Evolutionary conservation across 2,329 filamentous ascomycete species (phyloP).

Genomic region (Colletotrichum truncatum): DNA sequence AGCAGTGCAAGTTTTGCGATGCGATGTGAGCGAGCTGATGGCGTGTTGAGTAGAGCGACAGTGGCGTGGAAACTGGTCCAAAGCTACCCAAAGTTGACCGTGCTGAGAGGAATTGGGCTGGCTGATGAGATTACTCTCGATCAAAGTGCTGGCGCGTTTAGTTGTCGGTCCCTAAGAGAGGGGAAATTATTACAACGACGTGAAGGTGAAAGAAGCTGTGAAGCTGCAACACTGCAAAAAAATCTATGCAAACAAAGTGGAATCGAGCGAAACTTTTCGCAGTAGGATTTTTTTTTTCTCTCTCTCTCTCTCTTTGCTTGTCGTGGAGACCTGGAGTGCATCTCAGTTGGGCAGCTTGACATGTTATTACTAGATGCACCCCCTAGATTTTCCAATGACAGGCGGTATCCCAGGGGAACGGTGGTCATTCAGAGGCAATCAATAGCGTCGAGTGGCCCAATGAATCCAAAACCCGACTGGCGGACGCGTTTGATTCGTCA

Average conservation of each 20-base stretch:
- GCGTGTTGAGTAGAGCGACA: slow-evolving; percentile 25
- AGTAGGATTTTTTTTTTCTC: slow-evolving; percentile 11
- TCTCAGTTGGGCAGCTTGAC: slow-evolving; percentile 24
- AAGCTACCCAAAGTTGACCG: slow-evolving; percentile 3
- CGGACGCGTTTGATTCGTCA: slow-evolving; percentile 36
- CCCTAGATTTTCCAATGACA: neutral
- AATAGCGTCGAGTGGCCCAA: slow-evolving; percentile 13
- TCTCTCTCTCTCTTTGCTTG: neutral
- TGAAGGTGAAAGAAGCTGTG: neutral
- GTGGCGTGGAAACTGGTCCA: slow-evolving; percentile 6
- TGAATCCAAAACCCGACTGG: slow-evolving; percentile 35
- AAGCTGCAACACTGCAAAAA: slow-evolving; percentile 14
- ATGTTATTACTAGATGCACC: slow-evolving; percentile 13
- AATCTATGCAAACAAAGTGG: slow-evolving; percentile 22
- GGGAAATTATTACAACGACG: neutral
- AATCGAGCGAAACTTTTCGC: slow-evolving; percentile 28
- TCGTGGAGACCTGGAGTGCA: slow-evolving; percentile 19
- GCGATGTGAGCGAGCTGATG: slow-evolving; percentile 3
- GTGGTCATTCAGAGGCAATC: neutral
- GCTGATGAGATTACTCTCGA: slow-evolving; percentile 17
- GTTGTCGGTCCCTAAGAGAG: neutral
- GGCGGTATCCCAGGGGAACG: slow-evolving; percentile 24
- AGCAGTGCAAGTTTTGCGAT: neutral
- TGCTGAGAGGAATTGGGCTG: slow-evolving; percentile 13
- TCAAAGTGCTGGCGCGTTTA: slow-evolving; percentile 18